These are phyloP conservation scores for Nemania sp. DNA, from an alignment of 2,329 filamentous ascomycete genomes.

Conservation along the genomic window DNA sequence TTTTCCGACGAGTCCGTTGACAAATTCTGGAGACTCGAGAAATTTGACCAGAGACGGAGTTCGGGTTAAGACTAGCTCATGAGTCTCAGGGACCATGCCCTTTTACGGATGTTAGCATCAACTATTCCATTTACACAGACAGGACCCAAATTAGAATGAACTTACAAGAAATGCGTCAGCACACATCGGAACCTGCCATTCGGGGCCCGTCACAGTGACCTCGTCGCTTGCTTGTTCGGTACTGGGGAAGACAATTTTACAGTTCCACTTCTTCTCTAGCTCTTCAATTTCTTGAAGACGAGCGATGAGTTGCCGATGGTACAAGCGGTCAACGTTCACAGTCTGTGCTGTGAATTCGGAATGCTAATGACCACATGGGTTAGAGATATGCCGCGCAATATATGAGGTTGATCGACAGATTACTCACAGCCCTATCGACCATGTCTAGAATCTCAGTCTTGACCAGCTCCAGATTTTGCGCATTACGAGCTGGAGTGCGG, in stretches of 20 bases:
- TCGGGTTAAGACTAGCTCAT: conserved; percentile 83
- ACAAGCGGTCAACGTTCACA: conserved; percentile 90
- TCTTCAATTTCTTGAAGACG: conserved; percentile 89
- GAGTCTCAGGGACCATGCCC: conserved; percentile 97
- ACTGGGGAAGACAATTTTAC: conserved; percentile 97
- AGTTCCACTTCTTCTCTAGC: conserved; percentile 98
- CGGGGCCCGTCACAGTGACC: conserved; percentile 91
- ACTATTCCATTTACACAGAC: neutral
- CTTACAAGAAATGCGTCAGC: conserved; percentile 88
- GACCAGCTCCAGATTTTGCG: conserved; percentile 92
- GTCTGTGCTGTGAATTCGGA: conserved; percentile 95
- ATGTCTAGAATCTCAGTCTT: conserved; percentile 99
- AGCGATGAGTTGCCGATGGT: conserved; percentile 90
- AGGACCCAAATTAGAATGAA: conserved; percentile 3
- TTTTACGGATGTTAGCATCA: conserved; percentile 44
- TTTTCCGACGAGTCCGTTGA: conserved; percentile 77
- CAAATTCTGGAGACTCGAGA: conserved; percentile 79
- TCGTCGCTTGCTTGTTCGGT: conserved; percentile 97
- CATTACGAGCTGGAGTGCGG: conserved; percentile 93
- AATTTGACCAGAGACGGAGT: conserved; percentile 77
- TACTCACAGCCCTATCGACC: conserved; percentile 86
- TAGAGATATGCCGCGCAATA: neutral
- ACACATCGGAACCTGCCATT: conserved; percentile 97
- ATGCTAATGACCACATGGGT: conserved; percentile 57
- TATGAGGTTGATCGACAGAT: conserved; percentile 27